Percentiles rank a stretch among this genome's conserved stretches.
Evolutionary conservation across 179 eudicot genomes (phyloP).

Genomic region (Silene noctiflora): DNA sequence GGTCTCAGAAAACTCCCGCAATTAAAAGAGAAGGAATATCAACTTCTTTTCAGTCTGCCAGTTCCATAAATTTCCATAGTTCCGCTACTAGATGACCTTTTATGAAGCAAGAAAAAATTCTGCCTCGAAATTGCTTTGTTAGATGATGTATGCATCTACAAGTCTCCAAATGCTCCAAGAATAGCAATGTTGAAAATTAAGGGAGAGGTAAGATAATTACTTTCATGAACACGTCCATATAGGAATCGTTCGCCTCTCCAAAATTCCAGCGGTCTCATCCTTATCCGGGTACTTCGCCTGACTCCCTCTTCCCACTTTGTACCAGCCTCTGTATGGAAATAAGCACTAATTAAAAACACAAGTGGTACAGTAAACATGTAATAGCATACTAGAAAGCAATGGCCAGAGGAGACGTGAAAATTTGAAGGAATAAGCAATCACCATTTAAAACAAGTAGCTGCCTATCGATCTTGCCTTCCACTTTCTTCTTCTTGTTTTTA

Average conservation of each 20-base stretch:
- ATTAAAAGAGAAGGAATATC: neutral
- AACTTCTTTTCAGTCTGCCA: neutral
- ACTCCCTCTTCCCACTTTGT: constrained; percentile 56
- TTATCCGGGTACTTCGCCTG: constrained; percentile 74
- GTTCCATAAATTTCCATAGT: neutral
- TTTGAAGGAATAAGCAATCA: constrained; percentile 30
- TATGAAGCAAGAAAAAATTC: neutral
- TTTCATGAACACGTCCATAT: constrained; percentile 64
- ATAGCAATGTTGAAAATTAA: neutral
- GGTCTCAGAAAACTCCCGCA: neutral
- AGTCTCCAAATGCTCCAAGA: too few relatives aligned
- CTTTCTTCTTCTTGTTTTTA: constrained; percentile 25
- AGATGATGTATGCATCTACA: neutral
- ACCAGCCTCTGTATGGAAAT: constrained; percentile 52
- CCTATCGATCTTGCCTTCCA: constrained; percentile 23
- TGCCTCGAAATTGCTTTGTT: neutral
- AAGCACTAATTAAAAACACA: constrained; percentile 13
- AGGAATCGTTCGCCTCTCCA: constrained; percentile 84
- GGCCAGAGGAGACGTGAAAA: neutral
- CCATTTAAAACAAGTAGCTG: constrained; percentile 55
- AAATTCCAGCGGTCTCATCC: constrained; percentile 67
- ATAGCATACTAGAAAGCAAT: neutral
- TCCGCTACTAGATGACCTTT: neutral
- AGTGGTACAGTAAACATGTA: neutral
- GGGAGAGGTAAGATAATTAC: constrained; percentile 38